Base-by-base conservation (phyloP, 2,329 filamentous ascomycete genomes). In the Fusarium odoratissimum region DNA sequence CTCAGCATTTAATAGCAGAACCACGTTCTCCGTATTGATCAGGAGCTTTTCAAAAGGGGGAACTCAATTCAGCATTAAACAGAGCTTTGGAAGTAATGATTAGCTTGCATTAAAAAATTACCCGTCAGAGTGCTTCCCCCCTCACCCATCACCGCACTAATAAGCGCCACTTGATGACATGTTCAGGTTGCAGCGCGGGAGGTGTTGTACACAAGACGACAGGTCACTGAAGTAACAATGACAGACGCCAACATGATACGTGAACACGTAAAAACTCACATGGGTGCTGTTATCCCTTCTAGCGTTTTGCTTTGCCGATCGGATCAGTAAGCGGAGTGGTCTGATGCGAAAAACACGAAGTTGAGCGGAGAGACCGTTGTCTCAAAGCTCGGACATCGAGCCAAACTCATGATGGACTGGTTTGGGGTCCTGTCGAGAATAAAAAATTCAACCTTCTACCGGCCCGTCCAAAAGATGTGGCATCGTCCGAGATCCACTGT, bases 321-420 rank as follows among this genome's bases (percentile, higher is more conserved):
- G 40, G 23, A 37, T 57, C 37, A 48, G 37, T 45, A 37, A 40
- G 23, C 42, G 23, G 54, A 46, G 45, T 61, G 56, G 60, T 31
- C 56, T 64, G 60, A 64, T 45, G 23, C 19, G 49, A 19, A 45
- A 25, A 49, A 64, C 45, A 52, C 33, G n/a, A 52, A 44, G 23
- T 58, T 49, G 55, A 37, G 41, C 41, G 52, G 41, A 46, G 33
- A 45, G 38, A 28, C 61, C 61, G 56, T 52, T 61, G 61, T 61
- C 61, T 61, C 45, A 62, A 45, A 33, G 56, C 38, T 61, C 40
- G 38, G 48, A 35, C 48, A n/a, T 41, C n/a, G 44, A n/a, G 13
- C 56, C 56, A 62, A 23, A 35, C 41, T 37, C 41, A 37, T 61
- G 41, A 62, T 46, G 41, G 60, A 23, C 11, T 62, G 60, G 52